These are phyloP conservation scores for Pythium dissimile DNA, from an alignment of 352 stramenopile genomes.

Conservation along the genomic window DNA sequence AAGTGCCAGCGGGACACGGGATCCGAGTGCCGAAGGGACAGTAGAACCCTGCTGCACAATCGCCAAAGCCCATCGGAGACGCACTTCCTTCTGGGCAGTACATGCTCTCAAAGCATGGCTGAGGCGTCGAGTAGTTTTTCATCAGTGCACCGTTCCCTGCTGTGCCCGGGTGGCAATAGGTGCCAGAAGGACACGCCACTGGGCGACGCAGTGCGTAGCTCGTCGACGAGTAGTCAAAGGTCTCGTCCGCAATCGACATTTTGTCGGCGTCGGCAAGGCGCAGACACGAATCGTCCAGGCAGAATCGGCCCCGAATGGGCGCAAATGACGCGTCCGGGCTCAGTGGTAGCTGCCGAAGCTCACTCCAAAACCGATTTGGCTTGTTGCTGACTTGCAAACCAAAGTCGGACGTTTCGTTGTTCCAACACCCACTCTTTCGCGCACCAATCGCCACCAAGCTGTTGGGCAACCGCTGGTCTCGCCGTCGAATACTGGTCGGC, in stretches of 20 bases:
- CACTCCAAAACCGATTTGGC: slow-evolving; percentile 92
- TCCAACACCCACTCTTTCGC: slow-evolving; percentile 89
- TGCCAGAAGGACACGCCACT: slow-evolving; percentile 82
- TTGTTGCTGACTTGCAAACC: slow-evolving; percentile 88
- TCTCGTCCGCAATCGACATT: slow-evolving; percentile 63
- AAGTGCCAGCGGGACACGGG: slow-evolving; percentile 89
- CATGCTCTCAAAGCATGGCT: slow-evolving; percentile 88
- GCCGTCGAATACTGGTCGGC: slow-evolving; percentile 39
- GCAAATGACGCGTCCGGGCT: slow-evolving; percentile 60
- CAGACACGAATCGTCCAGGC: slow-evolving; percentile 91
- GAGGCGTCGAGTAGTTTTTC: slow-evolving; percentile 87
- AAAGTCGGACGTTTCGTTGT: slow-evolving; percentile 94
- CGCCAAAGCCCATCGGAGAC: slow-evolving; percentile 74
- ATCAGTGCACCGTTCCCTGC: slow-evolving; percentile 68
- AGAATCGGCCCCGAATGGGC: slow-evolving; percentile 91
- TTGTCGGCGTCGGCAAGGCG: slow-evolving; percentile 80
- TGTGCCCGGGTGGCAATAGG: slow-evolving; percentile 89
- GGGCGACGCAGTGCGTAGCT: slow-evolving; percentile 79
- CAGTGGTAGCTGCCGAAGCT: slow-evolving; percentile 90
- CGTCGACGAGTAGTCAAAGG: slow-evolving; percentile 83
- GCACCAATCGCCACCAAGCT: slow-evolving; percentile 46
- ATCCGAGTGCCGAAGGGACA: slow-evolving; percentile 88
- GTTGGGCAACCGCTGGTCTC: slow-evolving; percentile 11
- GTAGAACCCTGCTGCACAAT: slow-evolving; percentile 89
- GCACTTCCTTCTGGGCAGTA: slow-evolving; percentile 90